Conservation (phyloP, 495 filamentous ascomycete species). For the Achaetomiella virescens region DNA sequence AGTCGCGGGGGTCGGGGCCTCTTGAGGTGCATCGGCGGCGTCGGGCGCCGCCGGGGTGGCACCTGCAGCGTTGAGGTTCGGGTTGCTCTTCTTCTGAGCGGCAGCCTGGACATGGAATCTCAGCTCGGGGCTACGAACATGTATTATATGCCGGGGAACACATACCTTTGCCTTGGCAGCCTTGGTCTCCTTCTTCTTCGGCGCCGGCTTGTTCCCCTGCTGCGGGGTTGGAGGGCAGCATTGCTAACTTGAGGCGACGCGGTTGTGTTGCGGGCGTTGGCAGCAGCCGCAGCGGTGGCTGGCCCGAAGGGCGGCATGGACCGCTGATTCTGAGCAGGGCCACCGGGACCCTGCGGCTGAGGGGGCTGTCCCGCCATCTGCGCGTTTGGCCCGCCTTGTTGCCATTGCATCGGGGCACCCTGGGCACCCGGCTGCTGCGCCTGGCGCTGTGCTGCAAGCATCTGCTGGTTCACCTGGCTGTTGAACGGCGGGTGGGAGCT, state of each 20-base stretch:
- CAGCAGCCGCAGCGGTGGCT: constrained; percentile 60
- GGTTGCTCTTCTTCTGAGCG: constrained; percentile 63
- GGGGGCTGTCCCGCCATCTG: constrained; percentile 57
- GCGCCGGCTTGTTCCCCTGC: constrained; percentile 67
- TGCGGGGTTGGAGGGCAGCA: constrained; percentile 80
- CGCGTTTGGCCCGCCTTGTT: constrained; percentile 56
- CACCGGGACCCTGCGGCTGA: constrained; percentile 58
- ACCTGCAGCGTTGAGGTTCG: constrained; percentile 49
- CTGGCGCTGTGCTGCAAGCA: constrained; percentile 31
- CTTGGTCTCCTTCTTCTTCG: constrained; percentile 80
- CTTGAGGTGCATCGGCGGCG: constrained; percentile 56
- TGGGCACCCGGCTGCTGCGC: constrained; percentile 31
- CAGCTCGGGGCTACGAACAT: constrained; percentile 7
- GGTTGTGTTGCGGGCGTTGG: constrained; percentile 57
- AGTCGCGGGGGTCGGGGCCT: constrained; percentile 73
- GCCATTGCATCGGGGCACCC: constrained; percentile 46
- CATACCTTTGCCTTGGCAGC: constrained; percentile 70
- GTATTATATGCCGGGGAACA: constrained; percentile 19
- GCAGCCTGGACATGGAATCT: constrained; percentile 44
- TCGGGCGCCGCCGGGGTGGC: constrained; percentile 76
- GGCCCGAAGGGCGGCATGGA: constrained; percentile 90
- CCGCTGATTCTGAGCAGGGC: constrained; percentile 59
- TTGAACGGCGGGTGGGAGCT: constrained; percentile 75
- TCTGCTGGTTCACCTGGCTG: constrained; percentile 55
- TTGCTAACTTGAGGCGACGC: constrained; percentile 70